These are phyloP conservation scores for Clitocybe nebularis DNA, from an alignment of 1,284 basidiomycete genomes.

Conservation along the genomic window DNA sequence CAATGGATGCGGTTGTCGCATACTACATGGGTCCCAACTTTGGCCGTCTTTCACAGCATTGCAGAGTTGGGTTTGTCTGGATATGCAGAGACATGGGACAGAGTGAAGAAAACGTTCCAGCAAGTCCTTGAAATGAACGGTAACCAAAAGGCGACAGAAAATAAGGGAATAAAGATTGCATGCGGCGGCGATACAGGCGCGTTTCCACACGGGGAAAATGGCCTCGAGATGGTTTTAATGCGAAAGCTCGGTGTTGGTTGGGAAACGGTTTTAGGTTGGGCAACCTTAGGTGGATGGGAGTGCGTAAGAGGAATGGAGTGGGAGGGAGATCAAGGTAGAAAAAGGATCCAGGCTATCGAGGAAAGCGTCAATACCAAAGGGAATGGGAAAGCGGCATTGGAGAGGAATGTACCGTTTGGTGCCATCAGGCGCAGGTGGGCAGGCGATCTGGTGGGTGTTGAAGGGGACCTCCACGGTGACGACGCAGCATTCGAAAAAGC, in stretches of 20 bases:
- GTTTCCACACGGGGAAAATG: conserved; percentile 60
- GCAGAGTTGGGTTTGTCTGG: conserved; percentile 8
- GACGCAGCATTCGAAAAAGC: conserved; percentile 4
- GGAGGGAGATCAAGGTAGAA: conserved; percentile 38
- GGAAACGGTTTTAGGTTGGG: conserved; percentile 54
- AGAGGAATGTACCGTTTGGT: conserved; percentile 59
- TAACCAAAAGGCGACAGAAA: conserved; percentile 18
- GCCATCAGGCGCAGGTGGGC: conserved; percentile 48
- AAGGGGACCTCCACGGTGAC: conserved; percentile 39
- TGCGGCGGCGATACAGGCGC: conserved; percentile 64
- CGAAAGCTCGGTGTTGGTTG: conserved; percentile 49
- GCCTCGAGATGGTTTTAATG: conserved; percentile 61
- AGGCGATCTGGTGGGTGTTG: conserved; percentile 54
- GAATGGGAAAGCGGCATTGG: conserved; percentile 32
- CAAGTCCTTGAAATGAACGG: conserved; percentile 38
- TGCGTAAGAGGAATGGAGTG: conserved; percentile 48
- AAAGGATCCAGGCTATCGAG: conserved; percentile 28
- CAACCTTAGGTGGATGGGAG: conserved; percentile 57
- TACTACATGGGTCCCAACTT: conserved; percentile 57
- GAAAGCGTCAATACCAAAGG: conserved; percentile 18
- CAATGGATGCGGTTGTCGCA: conserved; percentile 16
- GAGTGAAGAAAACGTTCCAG: conserved; percentile 37
- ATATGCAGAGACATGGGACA: conserved; percentile 34
- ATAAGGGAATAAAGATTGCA: conserved; percentile 32
- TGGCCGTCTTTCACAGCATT: conserved; percentile 45